Evolutionary conservation across 2,329 filamentous ascomycete genomes (phyloP).

Genomic region (Alternaria solani): DNA sequence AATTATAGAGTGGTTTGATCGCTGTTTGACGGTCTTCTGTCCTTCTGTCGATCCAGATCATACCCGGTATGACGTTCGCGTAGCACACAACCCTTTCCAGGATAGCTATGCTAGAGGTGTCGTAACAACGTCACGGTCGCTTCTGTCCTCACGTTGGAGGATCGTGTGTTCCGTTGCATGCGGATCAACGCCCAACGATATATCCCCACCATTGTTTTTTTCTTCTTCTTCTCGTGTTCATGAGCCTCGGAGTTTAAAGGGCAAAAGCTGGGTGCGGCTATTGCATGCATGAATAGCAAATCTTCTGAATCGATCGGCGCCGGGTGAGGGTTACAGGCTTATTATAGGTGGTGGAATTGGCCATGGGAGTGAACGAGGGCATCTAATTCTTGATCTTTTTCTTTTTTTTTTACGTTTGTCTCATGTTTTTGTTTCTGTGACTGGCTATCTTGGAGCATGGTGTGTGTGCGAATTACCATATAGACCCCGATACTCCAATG

Average conservation of each 20-base stretch:
- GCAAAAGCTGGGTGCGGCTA: constrained; percentile 8
- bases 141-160: neutral
- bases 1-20: constrained; percentile 34
- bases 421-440: neutral
- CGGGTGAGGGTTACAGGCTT: neutral
- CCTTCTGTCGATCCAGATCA: neutral
- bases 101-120: neutral
- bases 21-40: neutral
- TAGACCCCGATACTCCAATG: neutral
- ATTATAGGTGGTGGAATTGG: constrained; percentile 7
- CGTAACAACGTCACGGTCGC: neutral
- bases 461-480: neutral
- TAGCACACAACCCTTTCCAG: constrained; percentile 1
- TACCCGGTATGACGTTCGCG: neutral
- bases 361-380: neutral
- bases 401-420: neutral
- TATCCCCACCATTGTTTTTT: neutral
- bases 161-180: neutral
- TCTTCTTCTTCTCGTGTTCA: constrained; percentile 5
- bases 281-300: neutral
- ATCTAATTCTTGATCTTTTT: neutral
- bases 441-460: no score
- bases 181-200: neutral
- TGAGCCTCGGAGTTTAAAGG: constrained; percentile 15
- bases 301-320: constrained; percentile 4